Base-by-base conservation (phyloP, 148 eudicot genomes). In the Rhododendron ferrugineum region DNA sequence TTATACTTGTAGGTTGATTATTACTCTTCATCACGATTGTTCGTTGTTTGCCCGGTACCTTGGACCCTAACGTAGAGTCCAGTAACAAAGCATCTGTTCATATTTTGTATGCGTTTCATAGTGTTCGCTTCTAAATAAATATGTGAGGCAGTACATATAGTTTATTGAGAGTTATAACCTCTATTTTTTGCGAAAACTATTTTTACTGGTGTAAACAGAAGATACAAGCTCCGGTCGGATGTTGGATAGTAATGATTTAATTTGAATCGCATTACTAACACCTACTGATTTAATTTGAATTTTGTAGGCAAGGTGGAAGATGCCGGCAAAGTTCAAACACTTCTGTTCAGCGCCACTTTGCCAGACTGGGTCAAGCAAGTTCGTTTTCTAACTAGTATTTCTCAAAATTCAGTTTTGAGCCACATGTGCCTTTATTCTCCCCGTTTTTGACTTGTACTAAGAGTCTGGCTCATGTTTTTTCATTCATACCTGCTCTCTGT, bases 301-400 rank as follows among this genome's bases (percentile, higher is more conserved):
- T 64, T 75, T 85, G 62, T 89, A 96, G 98, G 98, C 85, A 93
- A 96, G 90, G 98, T 96, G 50, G 93, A 94, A 56, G 99, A 97
- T 85, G 91, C 92, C 28, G 91, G 81, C 87, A 92, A 95, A 88
- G 99, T 97, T 79, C 99, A 97, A 84, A 97, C 99, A 26, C 92
- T 97, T 85, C 93, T 97, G 28, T 97, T 97, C 86, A 95, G 99
- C 88, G 99, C 99, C 46, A 97, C 99, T 84, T 88, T 97, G 86
- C 99, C 99, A 23, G 23, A 0, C 54, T 97, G 99, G 98, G 98
- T 97, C 49, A 91, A 95, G 86, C 90, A 93, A 64, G 99, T 97
- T 75, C 30, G 87, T 84, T 36, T 75, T 37, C 86, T 34, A 36
- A 20, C 60, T n/a, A 68, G 1, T n/a, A 16, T 46, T 64, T 36